phyloP scores from a whole-genome alignment of 2,329 filamentous ascomycete species.

The Lasiodiplodia hormozganensis region DNA sequence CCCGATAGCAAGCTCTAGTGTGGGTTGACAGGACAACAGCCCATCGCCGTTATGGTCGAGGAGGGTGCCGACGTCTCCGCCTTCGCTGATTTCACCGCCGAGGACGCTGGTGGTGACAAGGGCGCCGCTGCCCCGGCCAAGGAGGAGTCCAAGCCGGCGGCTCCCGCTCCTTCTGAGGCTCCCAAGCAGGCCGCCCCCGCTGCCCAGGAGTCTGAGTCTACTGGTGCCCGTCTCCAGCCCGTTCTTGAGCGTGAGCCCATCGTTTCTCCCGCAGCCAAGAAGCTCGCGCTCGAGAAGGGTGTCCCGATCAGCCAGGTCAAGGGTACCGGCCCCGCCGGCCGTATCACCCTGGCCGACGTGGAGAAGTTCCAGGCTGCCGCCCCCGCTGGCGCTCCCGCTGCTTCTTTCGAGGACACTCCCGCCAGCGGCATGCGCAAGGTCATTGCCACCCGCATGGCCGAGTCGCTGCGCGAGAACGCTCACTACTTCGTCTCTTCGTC shows the following conservation, averaged over 20 bases:
- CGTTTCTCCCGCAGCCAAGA: constrained; percentile 75
- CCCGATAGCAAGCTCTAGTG: constrained; percentile 2
- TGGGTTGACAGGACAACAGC: constrained; percentile 60
- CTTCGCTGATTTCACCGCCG: constrained; percentile 86
- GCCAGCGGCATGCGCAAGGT: constrained; percentile 96
- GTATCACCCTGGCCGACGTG: constrained; percentile 90
- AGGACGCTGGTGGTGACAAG: constrained; percentile 89
- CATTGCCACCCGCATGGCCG: constrained; percentile 87
- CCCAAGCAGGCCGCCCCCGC: constrained; percentile 55
- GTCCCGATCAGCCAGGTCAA: constrained; percentile 79
- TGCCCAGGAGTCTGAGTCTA: constrained; percentile 74
- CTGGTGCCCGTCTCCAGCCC: constrained; percentile 79
- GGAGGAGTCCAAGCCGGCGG: constrained; percentile 66
- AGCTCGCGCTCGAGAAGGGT: constrained; percentile 83
- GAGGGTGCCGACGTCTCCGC: constrained; percentile 86
- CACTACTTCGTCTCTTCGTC: constrained; percentile 96
- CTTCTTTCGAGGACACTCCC: constrained; percentile 81
- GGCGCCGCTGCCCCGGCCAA: constrained; percentile 68
- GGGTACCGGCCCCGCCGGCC: constrained; percentile 83
- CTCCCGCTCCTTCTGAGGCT: constrained; percentile 63
- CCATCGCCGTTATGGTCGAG: constrained; percentile 93
- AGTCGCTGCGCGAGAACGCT: constrained; percentile 92
- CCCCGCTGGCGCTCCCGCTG: constrained; percentile 54
- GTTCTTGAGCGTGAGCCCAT: constrained; percentile 82
- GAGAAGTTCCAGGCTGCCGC: constrained; percentile 77